phyloP scores from a whole-genome alignment of 2,329 filamentous ascomycete species.

The Dissoconium aciculare region DNA sequence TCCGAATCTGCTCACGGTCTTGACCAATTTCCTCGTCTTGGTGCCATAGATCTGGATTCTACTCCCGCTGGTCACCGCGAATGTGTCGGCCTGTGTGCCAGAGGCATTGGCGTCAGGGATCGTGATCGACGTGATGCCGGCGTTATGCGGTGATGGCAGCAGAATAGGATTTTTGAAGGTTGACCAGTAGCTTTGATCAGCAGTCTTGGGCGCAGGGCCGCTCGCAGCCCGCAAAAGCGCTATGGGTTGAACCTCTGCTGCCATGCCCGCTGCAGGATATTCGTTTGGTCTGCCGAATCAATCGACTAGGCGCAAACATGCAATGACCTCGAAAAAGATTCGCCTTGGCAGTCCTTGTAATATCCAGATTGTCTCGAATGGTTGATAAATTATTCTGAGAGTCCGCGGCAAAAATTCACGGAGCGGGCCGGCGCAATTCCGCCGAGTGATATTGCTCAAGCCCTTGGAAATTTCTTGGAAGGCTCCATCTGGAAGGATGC shows the following conservation, averaged over 20 bases:
- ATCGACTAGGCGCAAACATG: too few species aligned
- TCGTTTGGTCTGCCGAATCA: too few species aligned
- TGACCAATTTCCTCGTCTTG: slow-evolving; percentile 77
- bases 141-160: slow-evolving; percentile 78
- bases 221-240: slow-evolving; percentile 69
- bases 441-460: too few species aligned
- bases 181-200: slow-evolving; percentile 93
- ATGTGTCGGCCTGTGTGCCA: slow-evolving; percentile 44
- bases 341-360: too few species aligned
- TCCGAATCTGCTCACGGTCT: slow-evolving; percentile 79
- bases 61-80: slow-evolving; percentile 87
- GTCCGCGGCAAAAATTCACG: too few species aligned
- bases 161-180: slow-evolving; percentile 84
- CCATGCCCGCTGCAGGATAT: slow-evolving; percentile 41
- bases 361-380: too few species aligned
- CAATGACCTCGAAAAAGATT: too few species aligned
- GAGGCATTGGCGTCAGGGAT: slow-evolving; percentile 26
- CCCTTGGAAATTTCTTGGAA: too few species aligned
- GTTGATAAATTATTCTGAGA: too few species aligned
- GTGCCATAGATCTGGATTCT: slow-evolving; percentile 89
- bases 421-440: too few species aligned
- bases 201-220: slow-evolving; percentile 67
- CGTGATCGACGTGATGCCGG: slow-evolving; percentile 73
- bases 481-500: too few species aligned
- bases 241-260: slow-evolving; percentile 68